Percentiles rank a stretch among this genome's conserved stretches.
Evolutionary conservation across 2,329 filamentous ascomycete species (phyloP).

Genomic region (Claviceps purpurea): DNA sequence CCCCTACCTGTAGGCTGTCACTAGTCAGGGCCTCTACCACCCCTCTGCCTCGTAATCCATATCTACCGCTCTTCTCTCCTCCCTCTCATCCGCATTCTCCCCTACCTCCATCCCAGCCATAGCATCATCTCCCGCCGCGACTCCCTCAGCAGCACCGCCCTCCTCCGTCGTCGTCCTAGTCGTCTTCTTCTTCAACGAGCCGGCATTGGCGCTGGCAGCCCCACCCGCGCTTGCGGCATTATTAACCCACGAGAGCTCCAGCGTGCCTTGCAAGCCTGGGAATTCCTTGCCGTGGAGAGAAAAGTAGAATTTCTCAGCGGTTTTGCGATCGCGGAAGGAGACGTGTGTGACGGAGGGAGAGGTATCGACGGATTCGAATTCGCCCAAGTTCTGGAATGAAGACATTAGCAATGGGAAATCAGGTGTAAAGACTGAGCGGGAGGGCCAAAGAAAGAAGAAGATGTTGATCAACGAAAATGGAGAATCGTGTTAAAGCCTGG

Average conservation of each 20-base stretch:
- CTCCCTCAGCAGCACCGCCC: neutral
- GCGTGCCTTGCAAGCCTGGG: conserved; percentile 45
- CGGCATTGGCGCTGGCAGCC: conserved; percentile 5
- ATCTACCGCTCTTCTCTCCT: conserved; percentile 18
- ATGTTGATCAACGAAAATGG: neutral
- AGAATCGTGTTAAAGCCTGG: too few relatives aligned
- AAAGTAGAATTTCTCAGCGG: conserved; percentile 57
- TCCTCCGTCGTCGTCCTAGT: conserved; percentile 3
- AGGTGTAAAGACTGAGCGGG: neutral
- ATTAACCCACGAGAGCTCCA: conserved; percentile 52
- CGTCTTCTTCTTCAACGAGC: neutral
- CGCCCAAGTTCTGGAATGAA: conserved; percentile 40
- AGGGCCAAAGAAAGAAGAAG: neutral
- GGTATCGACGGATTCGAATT: conserved; percentile 45
- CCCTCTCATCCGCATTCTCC: conserved; percentile 10
- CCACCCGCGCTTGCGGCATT: conserved; percentile 13
- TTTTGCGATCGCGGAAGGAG: conserved; percentile 53
- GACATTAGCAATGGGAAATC: neutral
- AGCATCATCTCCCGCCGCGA: conserved; percentile 8
- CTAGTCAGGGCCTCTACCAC: neutral
- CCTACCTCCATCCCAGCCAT: conserved; percentile 13
- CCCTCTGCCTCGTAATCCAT: conserved; percentile 41
- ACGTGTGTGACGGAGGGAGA: conserved; percentile 36
- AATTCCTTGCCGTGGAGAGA: conserved; percentile 43
- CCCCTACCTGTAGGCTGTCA: too few relatives aligned